Evolutionary conservation across 257 asterid species (phyloP).

Genomic region (Fraxinus cuspidata): DNA sequence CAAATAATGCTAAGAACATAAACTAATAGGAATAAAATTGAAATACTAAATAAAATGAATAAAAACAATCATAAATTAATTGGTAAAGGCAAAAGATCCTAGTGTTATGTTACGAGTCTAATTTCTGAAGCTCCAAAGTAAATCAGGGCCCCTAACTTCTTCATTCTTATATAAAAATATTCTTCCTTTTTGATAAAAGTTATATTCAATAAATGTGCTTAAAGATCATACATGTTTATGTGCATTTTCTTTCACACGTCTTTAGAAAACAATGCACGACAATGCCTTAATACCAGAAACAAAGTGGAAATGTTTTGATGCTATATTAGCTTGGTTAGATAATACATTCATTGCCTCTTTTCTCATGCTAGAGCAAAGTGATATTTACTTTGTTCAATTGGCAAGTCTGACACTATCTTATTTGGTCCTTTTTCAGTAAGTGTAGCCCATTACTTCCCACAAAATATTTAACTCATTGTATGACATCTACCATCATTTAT

Average conservation of each 20-base stretch:
- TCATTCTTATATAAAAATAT: not conserved
- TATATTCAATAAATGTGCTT: too few relatives aligned
- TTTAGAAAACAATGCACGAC: not conserved
- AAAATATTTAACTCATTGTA: not conserved
- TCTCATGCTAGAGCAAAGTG: too few relatives aligned
- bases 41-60: too few relatives aligned
- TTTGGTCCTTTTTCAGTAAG: not conserved
- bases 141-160: not conserved
- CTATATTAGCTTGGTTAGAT: too few relatives aligned
- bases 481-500: too few relatives aligned
- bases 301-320: too few relatives aligned
- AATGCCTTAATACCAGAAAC: not conserved
- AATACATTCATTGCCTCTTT: too few relatives aligned
- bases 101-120: not conserved
- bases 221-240: not conserved
- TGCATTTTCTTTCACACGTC: not conserved
- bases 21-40: too few relatives aligned
- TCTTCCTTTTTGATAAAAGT: too few relatives aligned
- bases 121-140: conserved; percentile 5
- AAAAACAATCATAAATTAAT: too few relatives aligned
- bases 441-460: not conserved
- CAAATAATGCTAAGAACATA: too few relatives aligned
- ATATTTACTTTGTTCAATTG: not conserved
- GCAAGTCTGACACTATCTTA: not conserved
- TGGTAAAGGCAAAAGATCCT: not conserved